Evolutionary conservation across 148 eudicot genomes (phyloP), one percentile per base, ranked within the genome.

Genomic region (Agrostemma githago): DNA sequence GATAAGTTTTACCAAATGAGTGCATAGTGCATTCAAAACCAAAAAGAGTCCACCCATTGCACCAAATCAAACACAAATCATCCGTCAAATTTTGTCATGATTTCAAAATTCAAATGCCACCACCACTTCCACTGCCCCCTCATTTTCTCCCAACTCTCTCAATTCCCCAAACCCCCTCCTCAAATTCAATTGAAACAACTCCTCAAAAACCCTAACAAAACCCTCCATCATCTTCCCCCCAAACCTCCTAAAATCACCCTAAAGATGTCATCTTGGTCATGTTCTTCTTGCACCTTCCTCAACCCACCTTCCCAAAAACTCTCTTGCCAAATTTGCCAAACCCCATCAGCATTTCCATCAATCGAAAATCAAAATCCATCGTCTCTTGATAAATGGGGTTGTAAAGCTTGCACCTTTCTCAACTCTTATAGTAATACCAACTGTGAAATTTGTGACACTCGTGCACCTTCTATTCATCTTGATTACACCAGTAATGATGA

Each of bases 401-500:
- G 98, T 74, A 83, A 88, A 65, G 78, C 90, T 20, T 94, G 98
- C 88, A 94, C 97, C 43, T 91, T 91, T 56, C 77, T 89, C 62
- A 94, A 94, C 82, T 82, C 93, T 0, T 83, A 80, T 62, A 74
- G 41, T 64, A 70, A 4, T 43, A 41, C 84, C 1, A 80, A 54
- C 42, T 89, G 93, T 70, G 85, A 87, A 70, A 74, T 94, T 44
- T 93, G 98, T 46, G 90, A 87, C 57, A 63, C 88, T 40, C 77
- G 90, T 16, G 71, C 71, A 73, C 94, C 38, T 72, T 85, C 62
- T 78, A 48, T 51, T 77, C 74, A 26, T 44, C 20, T 26, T 21
- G 43, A 21, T 62, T 77, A 77, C 66, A 76, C 81, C 11, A 66
- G 65, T 81, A 79, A 72, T 20, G 15, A 51, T 17, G 51, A 64